Conservation (phyloP, 2,329 filamentous ascomycete genomes). For the Trichoderma arundinaceum region DNA sequence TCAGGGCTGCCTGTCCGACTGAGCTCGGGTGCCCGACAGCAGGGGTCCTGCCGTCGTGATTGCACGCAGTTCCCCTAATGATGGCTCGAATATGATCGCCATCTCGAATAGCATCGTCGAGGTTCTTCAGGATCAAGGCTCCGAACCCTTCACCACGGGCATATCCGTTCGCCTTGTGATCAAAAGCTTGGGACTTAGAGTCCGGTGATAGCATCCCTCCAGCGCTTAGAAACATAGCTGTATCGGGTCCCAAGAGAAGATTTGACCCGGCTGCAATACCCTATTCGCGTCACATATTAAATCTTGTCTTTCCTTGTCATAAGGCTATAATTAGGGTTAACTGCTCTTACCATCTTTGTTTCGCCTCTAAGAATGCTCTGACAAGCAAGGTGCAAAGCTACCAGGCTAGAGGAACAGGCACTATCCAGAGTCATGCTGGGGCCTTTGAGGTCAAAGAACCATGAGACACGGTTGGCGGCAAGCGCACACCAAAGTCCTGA, state of each 20-base stretch:
- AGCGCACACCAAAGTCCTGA: no score
- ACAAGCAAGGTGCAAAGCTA: constrained; percentile 18
- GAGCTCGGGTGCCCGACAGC: background rate
- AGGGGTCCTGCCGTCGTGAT: background rate
- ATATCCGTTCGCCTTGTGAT: constrained; percentile 1
- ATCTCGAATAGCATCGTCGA: constrained; percentile 11
- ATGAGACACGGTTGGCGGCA: constrained; percentile 11
- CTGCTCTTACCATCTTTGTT: background rate
- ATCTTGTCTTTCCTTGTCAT: no score
- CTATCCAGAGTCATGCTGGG: constrained; percentile 16
- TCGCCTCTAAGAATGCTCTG: background rate
- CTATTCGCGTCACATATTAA: no score
- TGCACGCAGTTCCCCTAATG: constrained; percentile 10
- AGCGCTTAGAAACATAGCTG: no score
- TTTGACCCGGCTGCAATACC: no score
- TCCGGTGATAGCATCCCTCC: constrained; percentile 30
- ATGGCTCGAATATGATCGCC: constrained; percentile 5
- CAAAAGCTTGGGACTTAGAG: constrained; percentile 46
- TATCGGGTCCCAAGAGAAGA: no score
- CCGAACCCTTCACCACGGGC: background rate
- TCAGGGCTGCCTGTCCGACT: constrained; percentile 2
- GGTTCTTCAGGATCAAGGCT: background rate
- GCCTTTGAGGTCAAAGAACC: constrained; percentile 14
- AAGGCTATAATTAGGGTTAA: no score
- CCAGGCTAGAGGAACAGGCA: constrained; percentile 6